Conservation (phyloP, 768 basidiomycete species). For the Astraeus odoratus region DNA sequence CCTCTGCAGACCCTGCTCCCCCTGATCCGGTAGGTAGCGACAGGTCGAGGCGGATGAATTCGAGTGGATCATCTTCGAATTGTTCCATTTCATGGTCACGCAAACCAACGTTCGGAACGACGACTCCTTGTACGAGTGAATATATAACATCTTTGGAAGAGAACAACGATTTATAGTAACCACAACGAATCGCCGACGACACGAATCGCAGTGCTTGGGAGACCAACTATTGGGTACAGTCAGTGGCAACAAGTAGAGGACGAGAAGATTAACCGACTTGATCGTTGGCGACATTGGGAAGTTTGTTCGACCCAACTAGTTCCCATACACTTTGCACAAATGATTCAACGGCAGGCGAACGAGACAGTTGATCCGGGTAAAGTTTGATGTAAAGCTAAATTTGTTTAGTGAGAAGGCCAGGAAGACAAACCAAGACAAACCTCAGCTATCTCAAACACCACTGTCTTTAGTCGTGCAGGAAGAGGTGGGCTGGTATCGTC, state of each 20-base stretch:
- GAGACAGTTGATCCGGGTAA: constrained; percentile 70
- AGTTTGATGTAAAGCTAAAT: constrained; percentile 71
- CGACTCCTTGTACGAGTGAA: constrained; percentile 80
- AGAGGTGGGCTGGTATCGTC: constrained; percentile 81
- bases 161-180: constrained; percentile 75
- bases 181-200: constrained; percentile 86
- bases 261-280: constrained; percentile 38
- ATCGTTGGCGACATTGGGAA: constrained; percentile 69
- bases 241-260: neutral
- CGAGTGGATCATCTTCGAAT: constrained; percentile 95
- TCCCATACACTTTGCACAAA: constrained; percentile 91
- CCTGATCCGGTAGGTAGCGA: constrained; percentile 48
- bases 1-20: constrained; percentile 48
- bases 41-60: constrained; percentile 86
- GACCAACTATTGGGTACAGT: constrained; percentile 51
- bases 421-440: constrained; percentile 29
- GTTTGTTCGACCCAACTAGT: constrained; percentile 62
- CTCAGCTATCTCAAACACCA: constrained; percentile 87
- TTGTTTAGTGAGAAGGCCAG: neutral
- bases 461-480: constrained; percentile 85
- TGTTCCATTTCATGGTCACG: constrained; percentile 89
- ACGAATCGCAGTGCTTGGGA: constrained; percentile 88
- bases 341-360: constrained; percentile 53
- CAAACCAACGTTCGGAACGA: constrained; percentile 87
- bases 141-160: constrained; percentile 76